Conservation (phyloP, 1,284 basidiomycete genomes). For the Pascua guehoae region DNA sequence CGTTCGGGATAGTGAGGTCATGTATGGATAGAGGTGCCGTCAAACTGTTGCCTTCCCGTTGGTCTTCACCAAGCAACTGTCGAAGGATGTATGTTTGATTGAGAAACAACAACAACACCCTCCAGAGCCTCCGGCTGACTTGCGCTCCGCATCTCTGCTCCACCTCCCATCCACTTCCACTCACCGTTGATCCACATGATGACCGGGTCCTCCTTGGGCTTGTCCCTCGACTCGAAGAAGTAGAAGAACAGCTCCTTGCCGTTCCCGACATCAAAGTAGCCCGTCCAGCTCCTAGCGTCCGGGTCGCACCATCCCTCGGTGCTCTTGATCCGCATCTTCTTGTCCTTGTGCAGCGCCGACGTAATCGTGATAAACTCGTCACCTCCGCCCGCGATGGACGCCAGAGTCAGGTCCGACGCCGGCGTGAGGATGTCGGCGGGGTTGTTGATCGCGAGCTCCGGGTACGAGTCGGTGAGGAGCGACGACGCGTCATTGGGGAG, state of each 20-base stretch:
- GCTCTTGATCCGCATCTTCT: conserved; percentile 47
- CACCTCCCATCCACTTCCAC: neutral
- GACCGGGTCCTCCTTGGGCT: conserved; percentile 58
- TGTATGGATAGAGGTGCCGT: too few species aligned
- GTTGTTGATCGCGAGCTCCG: too few species aligned
- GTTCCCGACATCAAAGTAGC: conserved; percentile 62
- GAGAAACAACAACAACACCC: neutral
- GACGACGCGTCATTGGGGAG: too few species aligned
- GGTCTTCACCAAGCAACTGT: too few species aligned
- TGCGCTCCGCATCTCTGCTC: too few species aligned
- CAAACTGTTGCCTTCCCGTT: too few species aligned
- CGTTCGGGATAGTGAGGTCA: too few species aligned
- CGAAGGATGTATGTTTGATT: neutral
- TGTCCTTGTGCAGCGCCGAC: conserved; percentile 34
- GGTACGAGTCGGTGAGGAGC: too few species aligned
- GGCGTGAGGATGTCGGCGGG: conserved; percentile 14
- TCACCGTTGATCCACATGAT: conserved; percentile 50
- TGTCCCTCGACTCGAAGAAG: conserved; percentile 72
- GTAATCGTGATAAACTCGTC: conserved; percentile 35
- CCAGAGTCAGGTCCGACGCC: conserved; percentile 35
- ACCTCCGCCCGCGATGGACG: conserved; percentile 25
- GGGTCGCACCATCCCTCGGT: conserved; percentile 50
- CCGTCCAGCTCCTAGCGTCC: conserved; percentile 40
- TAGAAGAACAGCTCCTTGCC: conserved; percentile 75
- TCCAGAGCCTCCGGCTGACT: too few species aligned